Evolutionary conservation across 345 rosid genomes (phyloP).

Genomic region (Gossypium anomalum): DNA sequence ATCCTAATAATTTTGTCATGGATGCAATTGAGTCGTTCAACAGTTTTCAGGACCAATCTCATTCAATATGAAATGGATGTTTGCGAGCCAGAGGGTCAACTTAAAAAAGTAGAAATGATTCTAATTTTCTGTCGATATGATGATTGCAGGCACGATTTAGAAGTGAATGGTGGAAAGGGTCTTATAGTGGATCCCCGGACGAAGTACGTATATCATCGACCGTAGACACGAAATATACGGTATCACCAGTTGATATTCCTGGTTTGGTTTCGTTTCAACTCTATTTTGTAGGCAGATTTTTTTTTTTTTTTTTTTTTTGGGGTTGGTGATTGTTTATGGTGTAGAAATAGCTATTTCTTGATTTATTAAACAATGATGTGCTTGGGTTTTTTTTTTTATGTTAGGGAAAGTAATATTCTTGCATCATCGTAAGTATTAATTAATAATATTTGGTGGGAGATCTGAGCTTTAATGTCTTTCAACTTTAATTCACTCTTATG

Average conservation of each 20-base stretch:
- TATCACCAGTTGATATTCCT: neutral
- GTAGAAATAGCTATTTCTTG: neutral
- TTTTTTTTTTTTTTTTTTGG: too few relatives aligned
- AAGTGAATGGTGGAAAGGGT: slow-evolving; percentile 96
- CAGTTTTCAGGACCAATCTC: neutral
- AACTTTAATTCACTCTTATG: too few relatives aligned
- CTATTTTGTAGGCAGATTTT: neutral
- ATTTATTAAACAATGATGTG: neutral
- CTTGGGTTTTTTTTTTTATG: neutral
- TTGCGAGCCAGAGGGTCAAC: neutral
- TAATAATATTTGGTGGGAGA: neutral
- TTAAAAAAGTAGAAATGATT: neutral
- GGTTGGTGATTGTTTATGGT: neutral
- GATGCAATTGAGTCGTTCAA: neutral
- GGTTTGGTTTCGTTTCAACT: neutral
- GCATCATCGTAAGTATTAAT: neutral
- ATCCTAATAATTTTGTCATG: neutral
- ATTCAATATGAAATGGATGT: neutral
- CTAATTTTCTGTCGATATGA: slow-evolving; percentile 10
- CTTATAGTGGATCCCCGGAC: slow-evolving; percentile 85
- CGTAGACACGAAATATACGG: slow-evolving; percentile 27
- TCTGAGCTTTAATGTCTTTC: neutral
- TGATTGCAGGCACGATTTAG: slow-evolving; percentile 83
- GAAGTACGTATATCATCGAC: slow-evolving; percentile 79
- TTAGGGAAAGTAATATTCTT: neutral